Evolutionary conservation across 441 rosid species (phyloP), one percentile per base, ranked within the genome.

Genomic region (Theobroma grandiflorum): DNA sequence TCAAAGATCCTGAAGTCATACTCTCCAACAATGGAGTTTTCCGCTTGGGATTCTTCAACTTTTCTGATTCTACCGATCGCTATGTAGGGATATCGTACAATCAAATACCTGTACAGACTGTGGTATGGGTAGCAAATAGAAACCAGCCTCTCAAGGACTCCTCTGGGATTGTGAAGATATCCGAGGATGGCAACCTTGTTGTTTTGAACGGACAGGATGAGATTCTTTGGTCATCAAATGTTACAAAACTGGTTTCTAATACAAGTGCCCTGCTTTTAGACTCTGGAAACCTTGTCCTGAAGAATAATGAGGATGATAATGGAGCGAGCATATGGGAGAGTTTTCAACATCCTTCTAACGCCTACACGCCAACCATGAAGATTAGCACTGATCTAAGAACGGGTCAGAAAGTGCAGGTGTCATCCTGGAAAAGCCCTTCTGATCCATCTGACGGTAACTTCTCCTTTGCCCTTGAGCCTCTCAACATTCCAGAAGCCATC

Each of bases 51-150:
- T 80, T 83, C 52, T 77, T 83, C 33, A 58, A 16, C 14, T 45
- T 66, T 4, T 50, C 43, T 1, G 65, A 20, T 6, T 77, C 69
- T 10, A 66, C 18, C 1, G 45, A n/a, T 67, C 58, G 72, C 7
- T 83, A 80, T 64, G 11, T 80, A 4, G 85, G 85, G 63, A 83
- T 80, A 52, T 83, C 78, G 81, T 83, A 80, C 76, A 83, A 73
- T n/a, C 50, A 31, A 3, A 52, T 67, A 16, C 59, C 31, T 1
- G 8, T 4, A 2, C 40, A 15, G 15, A 55, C 69, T 6, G 80
- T 80, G 45, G 50, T 69, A 0, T 83, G 85, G 85, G 79, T 83
- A 15, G 83, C 83, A 49, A 83, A 83, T 58, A 76, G 80, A 72
- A 49, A 80, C 57, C 16, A 43, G 26, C 85, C 85, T 9, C 53